These are phyloP conservation scores for Paecilomyces formosus DNA, from an alignment of 2,329 filamentous ascomycete species.

Conservation along the genomic window DNA sequence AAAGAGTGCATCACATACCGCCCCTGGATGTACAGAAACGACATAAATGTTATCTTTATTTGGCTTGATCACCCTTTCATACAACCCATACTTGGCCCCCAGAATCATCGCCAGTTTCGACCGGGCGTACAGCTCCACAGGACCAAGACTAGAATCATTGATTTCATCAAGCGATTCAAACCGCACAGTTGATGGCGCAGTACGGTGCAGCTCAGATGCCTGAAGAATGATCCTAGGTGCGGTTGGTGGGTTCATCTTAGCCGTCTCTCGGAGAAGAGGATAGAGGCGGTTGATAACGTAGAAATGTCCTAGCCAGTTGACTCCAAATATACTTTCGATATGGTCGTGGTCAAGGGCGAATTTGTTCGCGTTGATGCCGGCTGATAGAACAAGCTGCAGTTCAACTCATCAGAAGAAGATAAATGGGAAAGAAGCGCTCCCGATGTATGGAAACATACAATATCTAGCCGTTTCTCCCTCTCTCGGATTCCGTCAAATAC, in stretches of 20 bases:
- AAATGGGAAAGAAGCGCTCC: background rate
- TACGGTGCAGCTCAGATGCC: conserved; percentile 33
- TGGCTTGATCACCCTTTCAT: conserved; percentile 35
- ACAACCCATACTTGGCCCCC: conserved; percentile 35
- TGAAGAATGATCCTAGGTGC: conserved; percentile 34
- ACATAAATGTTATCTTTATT: conserved; percentile 36
- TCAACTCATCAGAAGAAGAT: background rate
- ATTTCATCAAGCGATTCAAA: conserved; percentile 38
- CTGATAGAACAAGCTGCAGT: conserved; percentile 31
- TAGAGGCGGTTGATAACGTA: conserved; percentile 35
- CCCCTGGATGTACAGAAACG: conserved; percentile 36
- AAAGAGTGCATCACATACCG: conserved; percentile 13
- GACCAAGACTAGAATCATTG: conserved; percentile 29
- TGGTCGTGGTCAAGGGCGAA: conserved; percentile 27
- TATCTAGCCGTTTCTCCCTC: conserved; percentile 31
- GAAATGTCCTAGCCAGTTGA: conserved; percentile 38
- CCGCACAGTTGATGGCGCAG: conserved; percentile 28
- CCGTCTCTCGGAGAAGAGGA: conserved; percentile 34
- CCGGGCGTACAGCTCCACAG: conserved; percentile 32
- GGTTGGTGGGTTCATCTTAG: conserved; percentile 20
- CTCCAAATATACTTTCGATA: conserved; percentile 34
- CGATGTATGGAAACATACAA: conserved; percentile 12
- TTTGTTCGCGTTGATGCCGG: conserved; percentile 38
- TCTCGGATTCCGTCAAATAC: conserved; percentile 32
- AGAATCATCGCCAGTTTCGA: conserved; percentile 40